A percentile compares a stretch with the other conserved stretches of the same genome.
phyloP scores from a whole-genome alignment of 2,329 filamentous ascomycete species.

The Hymenotorrendiella dingleyae region DNA sequence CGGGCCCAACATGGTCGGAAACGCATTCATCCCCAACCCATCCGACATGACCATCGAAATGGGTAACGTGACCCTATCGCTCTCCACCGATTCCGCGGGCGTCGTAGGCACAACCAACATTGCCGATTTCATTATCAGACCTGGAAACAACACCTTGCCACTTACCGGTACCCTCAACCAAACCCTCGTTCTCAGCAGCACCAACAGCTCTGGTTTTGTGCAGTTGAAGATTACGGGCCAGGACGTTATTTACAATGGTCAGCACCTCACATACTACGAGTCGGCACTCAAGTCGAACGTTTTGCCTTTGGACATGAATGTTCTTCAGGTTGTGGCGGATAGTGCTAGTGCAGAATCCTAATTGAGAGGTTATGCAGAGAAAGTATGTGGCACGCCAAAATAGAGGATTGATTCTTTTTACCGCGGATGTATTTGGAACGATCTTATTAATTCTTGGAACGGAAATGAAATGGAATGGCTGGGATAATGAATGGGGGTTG shows the following conservation, averaged over 20 bases:
- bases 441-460: not conserved
- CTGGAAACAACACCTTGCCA: conserved; percentile 46
- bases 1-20: conserved; percentile 48
- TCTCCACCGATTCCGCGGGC: conserved; percentile 35
- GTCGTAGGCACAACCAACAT: conserved; percentile 45
- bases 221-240: conserved; percentile 46
- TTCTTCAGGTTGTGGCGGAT: conserved; percentile 30
- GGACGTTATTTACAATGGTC: conserved; percentile 40
- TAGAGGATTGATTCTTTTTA: not conserved
- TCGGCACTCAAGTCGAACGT: conserved; percentile 41
- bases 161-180: conserved; percentile 45
- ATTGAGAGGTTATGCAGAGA: not conserved
- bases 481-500: no score
- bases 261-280: conserved; percentile 48
- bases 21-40: conserved; percentile 53
- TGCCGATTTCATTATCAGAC: conserved; percentile 43
- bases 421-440: not conserved
- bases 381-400: no score
- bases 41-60: conserved; percentile 49
- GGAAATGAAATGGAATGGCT: not conserved
- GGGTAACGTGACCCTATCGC: conserved; percentile 51
- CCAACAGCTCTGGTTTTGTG: conserved; percentile 38
- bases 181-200: conserved; percentile 24
- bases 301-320: conserved; percentile 41
- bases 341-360: conserved; percentile 5